Evolutionary conservation across 176 grass and related monocot species (phyloP), one percentile per base, ranked within the genome.

Genomic region (Ensete ventricosum): DNA sequence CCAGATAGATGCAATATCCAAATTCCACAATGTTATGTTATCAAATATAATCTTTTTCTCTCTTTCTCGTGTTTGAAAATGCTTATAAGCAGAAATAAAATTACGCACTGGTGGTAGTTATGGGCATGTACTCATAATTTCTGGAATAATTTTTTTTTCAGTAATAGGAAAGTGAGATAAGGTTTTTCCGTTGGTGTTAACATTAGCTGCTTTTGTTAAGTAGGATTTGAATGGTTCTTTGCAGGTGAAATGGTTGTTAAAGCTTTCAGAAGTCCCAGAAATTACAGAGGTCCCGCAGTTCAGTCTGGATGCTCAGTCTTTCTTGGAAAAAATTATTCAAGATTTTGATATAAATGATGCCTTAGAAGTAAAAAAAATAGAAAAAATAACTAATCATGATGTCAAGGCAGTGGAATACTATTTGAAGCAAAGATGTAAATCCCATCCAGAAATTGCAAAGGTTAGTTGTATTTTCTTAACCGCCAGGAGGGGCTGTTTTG

Each of bases 391-490:
- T 27, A 99, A 94, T 69, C 90, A 99, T 82, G 90, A 99, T 58
- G 90, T 99, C 59, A 99, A 99, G 54, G 90, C 90, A 50, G 88
- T 94, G 3, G 95, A 99, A 54, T 99, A 94, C 85, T 99, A 85
- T 79, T 76, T 94, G 78, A 99, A 99, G 81, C 80, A 99, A 76
- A 99, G 79, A 82, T 99, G 95, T 71, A 85, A 79, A 67, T 89
- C 83, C 26, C 79, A 87, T 87, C 73, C 86, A 34, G 90, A 99
- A 60, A 69, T 99, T 87, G 83, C 75, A 68, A 91, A 91, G 86
- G 93, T 96, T 82, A 48, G 78, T 58, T 74, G 12, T 53, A 4
- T 70, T 21, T 69, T 76, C 12, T 14, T 55, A 14, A 50, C 27
- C 20, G 8, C 22, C 11, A 26, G 69, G 14, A 69, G 55, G 24